These are phyloP conservation scores for Penicillium sp. DNA, from an alignment of 2,329 filamentous ascomycete species.

Conservation along the genomic window DNA sequence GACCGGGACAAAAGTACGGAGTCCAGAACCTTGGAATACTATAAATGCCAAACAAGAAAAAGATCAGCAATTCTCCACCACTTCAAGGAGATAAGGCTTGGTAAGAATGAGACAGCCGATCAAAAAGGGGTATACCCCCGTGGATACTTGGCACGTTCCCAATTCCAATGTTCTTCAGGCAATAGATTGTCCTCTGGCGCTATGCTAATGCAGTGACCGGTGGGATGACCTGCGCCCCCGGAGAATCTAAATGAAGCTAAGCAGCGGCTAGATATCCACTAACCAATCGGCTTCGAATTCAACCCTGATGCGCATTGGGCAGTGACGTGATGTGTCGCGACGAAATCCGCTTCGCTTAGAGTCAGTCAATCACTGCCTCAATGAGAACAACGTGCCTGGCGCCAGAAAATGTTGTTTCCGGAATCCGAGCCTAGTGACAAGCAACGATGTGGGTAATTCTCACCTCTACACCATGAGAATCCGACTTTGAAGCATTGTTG, in stretches of 20 bases:
- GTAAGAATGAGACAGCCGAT: neutral
- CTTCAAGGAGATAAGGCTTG: neutral
- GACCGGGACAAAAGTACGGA: neutral
- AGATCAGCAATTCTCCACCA: neutral
- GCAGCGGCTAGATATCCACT: neutral
- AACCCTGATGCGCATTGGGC: neutral
- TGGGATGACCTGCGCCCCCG: neutral
- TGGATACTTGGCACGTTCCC: constrained; percentile 1
- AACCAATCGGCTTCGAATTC: constrained; percentile 5
- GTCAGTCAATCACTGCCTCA: constrained; percentile 14
- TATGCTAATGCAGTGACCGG: constrained; percentile 8
- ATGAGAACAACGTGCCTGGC: constrained; percentile 11
- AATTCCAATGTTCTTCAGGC: constrained; percentile 4
- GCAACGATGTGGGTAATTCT: neutral
- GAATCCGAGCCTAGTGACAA: neutral
- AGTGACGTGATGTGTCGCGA: constrained; percentile 6
- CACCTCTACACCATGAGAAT: neutral
- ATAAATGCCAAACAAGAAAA: neutral
- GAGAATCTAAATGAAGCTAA: constrained; percentile 4
- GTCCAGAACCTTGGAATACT: neutral
- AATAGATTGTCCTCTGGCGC: constrained; percentile 8
- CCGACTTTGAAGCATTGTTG: neutral
- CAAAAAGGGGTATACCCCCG: constrained; percentile 12
- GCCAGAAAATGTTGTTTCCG: neutral
- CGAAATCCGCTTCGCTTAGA: constrained; percentile 10